Evolutionary conservation across 108 stramenopile species (phyloP), one percentile per base, ranked within the genome.

Genomic region (Skeletonema menzelii): DNA sequence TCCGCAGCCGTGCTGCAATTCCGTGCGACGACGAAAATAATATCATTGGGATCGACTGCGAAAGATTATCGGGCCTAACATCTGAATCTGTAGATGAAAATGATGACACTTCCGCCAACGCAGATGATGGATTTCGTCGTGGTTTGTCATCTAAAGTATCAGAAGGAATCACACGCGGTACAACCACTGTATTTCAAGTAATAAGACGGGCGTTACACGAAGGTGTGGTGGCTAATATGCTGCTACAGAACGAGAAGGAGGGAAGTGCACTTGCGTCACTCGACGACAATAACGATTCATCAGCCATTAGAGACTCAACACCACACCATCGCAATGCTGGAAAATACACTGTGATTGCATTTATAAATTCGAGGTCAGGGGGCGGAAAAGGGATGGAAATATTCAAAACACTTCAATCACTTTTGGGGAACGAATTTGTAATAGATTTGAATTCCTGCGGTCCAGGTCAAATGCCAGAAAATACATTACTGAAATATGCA

Each of bases 401-500:
- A 28, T 65, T 55, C 49, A 73, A 56, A 37, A 67, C 59, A 14
- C 65, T 85, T 5, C 60, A 58, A 28, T 2, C n/a, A n/a, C 67
- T 63, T 32, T 31, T 85, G 30, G 80, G 80, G 12, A 17, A 44
- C 19, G 59, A 42, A 19, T 71, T 56, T 68, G 85, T 85, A n/a
- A 74, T 85, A 57, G 85, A 85, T 59, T 75, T 85, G 69, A 59
- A 72, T 35, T 69, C 72, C 19, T 82, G 81, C 24, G 40, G 68
- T 56, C 69, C 63, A 13, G 84, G 84, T n/a, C 55, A 74, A 15
- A 85, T 85, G 84, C 84, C 84, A 8, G 75, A 80, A 56, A 80
- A 85, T 56, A 74, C 65, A 55, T 40, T 85, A 37, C 44, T 82
- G 17, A 55, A 77, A 27, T 82, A 82, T 31, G 84, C 84, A 28